Evolutionary conservation across 2,329 filamentous ascomycete genomes (phyloP), one percentile per base, ranked within the genome.

Genomic region (Epichloe festucae): DNA sequence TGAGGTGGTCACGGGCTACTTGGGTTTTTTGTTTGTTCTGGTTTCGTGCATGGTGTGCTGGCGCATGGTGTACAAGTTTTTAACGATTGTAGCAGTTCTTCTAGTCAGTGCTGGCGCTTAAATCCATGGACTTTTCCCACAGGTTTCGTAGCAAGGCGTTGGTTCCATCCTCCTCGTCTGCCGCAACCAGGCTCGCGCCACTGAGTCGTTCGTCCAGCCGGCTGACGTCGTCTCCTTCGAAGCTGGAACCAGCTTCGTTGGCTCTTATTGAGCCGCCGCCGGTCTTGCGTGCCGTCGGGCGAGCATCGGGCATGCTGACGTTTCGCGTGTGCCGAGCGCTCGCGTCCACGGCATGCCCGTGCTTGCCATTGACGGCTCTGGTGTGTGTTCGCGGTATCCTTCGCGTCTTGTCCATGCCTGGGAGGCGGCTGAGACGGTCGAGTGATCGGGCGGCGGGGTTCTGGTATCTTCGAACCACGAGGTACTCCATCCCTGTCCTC

Each of bases 401-500:
- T 54, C 70, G 69, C 35, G 67, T 71, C 61, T 73, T 77, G 49
- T 79, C 71, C 34, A 70, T 63, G 7, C 75, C 76, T 0, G 78
- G 75, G 1, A 81, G 71, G 34, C 73, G 61, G 36, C 61, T 60
- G 5, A 73, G 61, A 3, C 70, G 67, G 41, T 66, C 66, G 17
- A 88, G 67, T 0, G 82, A 83, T 45, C 83, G 76, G 4, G 77
- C 79, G 17, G 88, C 73, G 0, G 85, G 83, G 58, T 87, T 85
- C 60, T 86, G 82, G 61, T 84, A 84, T 44, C 85, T 74, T 50
- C 84, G 76, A 36, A 89, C 82, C 8, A 87, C 84, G n/a, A 82
- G 73, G 63, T 87, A 88, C 61, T 88, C 84, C 66, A 85, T 78
- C 15, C 81, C 81, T 1, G 84, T 85, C 46, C 81, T 76, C 62